Percentiles rank a stretch among this genome's conserved stretches.
phyloP scores from a whole-genome alignment of 441 rosid genomes.

The Heliophila coronopifolia region DNA sequence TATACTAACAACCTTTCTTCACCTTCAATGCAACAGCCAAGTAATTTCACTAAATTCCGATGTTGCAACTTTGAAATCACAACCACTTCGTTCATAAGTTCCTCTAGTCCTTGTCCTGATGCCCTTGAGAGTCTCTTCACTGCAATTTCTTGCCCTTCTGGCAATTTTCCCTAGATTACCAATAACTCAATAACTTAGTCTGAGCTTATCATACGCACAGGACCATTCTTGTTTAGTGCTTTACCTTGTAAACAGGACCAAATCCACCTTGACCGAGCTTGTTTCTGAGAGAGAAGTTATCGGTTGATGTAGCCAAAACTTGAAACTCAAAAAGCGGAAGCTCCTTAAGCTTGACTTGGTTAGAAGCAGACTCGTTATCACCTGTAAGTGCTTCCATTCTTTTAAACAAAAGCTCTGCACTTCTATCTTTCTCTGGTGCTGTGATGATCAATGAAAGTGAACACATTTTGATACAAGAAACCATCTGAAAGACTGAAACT shows the following conservation, averaged over 20 bases:
- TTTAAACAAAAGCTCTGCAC: no score
- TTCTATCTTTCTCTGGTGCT: no score
- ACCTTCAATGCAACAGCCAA: slow-evolving; percentile 43
- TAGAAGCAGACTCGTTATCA: no score
- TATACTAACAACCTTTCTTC: slow-evolving; percentile 50
- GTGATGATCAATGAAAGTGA: no score
- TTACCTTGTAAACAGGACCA: slow-evolving; percentile 34
- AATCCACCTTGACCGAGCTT: slow-evolving; percentile 41
- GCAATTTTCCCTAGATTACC: slow-evolving; percentile 79
- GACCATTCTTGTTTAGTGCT: no score
- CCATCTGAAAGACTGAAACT: no score
- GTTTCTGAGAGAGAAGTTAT: slow-evolving; percentile 29
- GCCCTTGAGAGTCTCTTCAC: slow-evolving; percentile 31
- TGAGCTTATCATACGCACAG: no score
- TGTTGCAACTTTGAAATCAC: slow-evolving; percentile 53
- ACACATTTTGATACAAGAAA: no score
- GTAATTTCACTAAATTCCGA: slow-evolving; percentile 42
- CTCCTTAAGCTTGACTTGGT: slow-evolving; percentile 38
- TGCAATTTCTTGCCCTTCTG: slow-evolving; percentile 55
- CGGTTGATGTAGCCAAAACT: slow-evolving; percentile 32
- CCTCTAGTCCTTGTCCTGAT: slow-evolving; percentile 39
- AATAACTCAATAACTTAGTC: no score
- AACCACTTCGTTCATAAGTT: slow-evolving; percentile 41
- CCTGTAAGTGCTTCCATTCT: slow-evolving; percentile 32
- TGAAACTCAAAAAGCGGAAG: slow-evolving; percentile 35